Evolutionary conservation across 768 basidiomycete species (phyloP).

Genomic region (Asterophora lycoperdoides): DNA sequence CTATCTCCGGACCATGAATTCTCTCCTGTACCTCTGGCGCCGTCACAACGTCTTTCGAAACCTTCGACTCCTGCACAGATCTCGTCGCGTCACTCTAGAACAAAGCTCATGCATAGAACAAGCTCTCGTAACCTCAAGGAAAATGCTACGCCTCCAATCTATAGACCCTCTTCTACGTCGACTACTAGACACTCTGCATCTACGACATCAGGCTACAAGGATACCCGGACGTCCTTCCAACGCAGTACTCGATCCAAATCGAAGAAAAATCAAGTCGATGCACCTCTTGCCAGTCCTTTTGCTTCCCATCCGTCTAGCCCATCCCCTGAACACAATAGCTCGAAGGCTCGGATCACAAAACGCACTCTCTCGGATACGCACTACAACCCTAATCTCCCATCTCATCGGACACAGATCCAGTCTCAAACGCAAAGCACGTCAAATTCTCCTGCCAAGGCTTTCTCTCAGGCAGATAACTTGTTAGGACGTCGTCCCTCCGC

Average conservation of each 20-base stretch:
- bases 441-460: constrained; percentile 13
- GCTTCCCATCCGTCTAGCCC: constrained; percentile 18
- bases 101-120: constrained; percentile 5
- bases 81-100: not conserved
- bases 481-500: constrained; percentile 23
- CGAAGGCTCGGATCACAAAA: constrained; percentile 1
- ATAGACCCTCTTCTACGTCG: constrained; percentile 6
- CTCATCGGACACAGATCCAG: constrained; percentile 1
- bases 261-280: not conserved
- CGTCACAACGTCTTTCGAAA: not conserved
- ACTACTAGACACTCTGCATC: not conserved
- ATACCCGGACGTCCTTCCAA: not conserved
- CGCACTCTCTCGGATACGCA: constrained; percentile 20
- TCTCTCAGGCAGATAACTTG: constrained; percentile 3
- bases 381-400: constrained; percentile 19
- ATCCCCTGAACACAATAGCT: not conserved
- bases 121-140: constrained; percentile 22
- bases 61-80: not conserved
- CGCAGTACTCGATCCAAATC: constrained; percentile 1
- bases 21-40: constrained; percentile 16
- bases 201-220: not conserved
- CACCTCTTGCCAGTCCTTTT: constrained; percentile 21
- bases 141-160: constrained; percentile 8
- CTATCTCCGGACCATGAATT: constrained; percentile 9
- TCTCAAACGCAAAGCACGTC: constrained; percentile 16